A percentile compares a stretch with the other conserved stretches of the same genome.
phyloP scores from a whole-genome alignment of 164 flowering plant genomes.

The Dillenia turbinata region DNA sequence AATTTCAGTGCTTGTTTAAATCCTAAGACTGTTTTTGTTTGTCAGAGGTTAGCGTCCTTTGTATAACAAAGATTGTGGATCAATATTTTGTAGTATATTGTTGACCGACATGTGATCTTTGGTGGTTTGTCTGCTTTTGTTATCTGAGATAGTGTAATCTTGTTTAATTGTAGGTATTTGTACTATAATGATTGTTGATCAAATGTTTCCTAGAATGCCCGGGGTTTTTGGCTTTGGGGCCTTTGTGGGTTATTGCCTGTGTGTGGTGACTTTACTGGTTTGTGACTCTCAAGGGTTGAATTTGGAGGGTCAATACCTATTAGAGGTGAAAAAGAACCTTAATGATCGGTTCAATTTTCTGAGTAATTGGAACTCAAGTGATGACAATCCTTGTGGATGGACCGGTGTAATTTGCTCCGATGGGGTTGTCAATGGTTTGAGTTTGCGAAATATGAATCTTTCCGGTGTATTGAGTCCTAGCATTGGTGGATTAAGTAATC shows the following conservation, averaged over 20 bases:
- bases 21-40: no score
- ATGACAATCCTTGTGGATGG: conserved; percentile 77
- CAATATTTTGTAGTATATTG: no score
- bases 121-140: no score
- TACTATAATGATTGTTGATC: not conserved
- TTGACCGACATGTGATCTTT: no score
- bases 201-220: conserved; percentile 25
- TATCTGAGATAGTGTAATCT: no score
- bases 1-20: no score
- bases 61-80: no score
- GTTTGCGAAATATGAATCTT: conserved; percentile 58
- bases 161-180: no score
- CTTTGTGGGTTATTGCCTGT: conserved; percentile 20
- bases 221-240: conserved; percentile 10
- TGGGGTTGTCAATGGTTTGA: conserved; percentile 53
- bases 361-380: conserved; percentile 53
- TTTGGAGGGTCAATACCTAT: conserved; percentile 55
- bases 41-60: no score
- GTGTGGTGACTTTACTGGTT: conserved; percentile 23
- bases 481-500: conserved; percentile 51
- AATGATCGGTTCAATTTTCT: conserved; percentile 40
- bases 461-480: conserved; percentile 64
- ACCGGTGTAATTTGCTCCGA: conserved; percentile 66
- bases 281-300: conserved; percentile 42
- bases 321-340: conserved; percentile 52